Evolutionary conservation across 139 green algal genomes (phyloP).

Genomic region (Eudorina sp.): DNA sequence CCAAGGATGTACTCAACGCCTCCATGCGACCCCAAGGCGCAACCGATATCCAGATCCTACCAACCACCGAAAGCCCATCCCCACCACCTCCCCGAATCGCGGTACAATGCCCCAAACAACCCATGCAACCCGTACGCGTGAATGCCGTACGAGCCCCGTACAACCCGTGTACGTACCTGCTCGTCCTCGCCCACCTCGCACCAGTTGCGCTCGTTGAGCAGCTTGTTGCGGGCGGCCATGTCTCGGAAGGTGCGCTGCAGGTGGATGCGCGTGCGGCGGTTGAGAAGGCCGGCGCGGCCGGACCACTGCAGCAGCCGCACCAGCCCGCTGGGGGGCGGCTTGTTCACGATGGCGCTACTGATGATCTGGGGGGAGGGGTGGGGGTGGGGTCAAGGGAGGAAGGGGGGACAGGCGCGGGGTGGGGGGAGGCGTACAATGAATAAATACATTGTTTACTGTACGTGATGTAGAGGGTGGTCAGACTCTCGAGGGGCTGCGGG

Average conservation of each 20-base stretch:
- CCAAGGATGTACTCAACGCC: too few species aligned
- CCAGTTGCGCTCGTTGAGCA: slow-evolving; percentile 45
- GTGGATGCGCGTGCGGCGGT: slow-evolving; percentile 33
- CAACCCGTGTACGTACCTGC: background rate
- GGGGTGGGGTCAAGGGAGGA: background rate
- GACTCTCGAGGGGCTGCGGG: too few species aligned
- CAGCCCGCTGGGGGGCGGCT: slow-evolving; percentile 23
- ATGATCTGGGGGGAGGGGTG: background rate
- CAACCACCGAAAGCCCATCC: background rate
- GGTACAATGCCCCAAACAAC: background rate
- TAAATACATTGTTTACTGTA: too few species aligned
- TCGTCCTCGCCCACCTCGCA: slow-evolving; percentile 20
- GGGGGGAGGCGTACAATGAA: too few species aligned
- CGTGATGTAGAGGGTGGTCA: too few species aligned
- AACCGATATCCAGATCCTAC: background rate
- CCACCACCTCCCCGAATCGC: background rate
- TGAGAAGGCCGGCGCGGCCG: slow-evolving; percentile 23
- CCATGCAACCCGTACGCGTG: background rate
- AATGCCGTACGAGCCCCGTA: background rate
- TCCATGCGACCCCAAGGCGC: background rate
- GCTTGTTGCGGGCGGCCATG: background rate
- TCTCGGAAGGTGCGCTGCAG: slow-evolving; percentile 31
- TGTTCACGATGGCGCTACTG: slow-evolving; percentile 34
- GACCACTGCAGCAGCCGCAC: slow-evolving; percentile 15
- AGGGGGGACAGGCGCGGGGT: background rate